Evolutionary conservation across 495 filamentous ascomycete species (phyloP).

Genomic region (Melanomma pulvis-pyrius): DNA sequence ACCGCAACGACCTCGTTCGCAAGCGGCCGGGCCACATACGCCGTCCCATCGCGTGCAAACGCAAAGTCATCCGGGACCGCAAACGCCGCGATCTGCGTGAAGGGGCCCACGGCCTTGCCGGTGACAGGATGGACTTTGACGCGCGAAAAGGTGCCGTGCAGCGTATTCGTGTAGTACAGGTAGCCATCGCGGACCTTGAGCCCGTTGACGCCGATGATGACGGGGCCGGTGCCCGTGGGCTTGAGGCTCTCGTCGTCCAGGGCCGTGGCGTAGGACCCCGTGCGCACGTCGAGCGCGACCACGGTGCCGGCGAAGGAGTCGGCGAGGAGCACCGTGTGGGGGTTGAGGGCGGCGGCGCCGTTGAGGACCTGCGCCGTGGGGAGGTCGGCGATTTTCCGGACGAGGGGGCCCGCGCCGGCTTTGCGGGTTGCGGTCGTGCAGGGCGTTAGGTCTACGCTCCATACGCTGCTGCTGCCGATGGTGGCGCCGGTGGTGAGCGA

Average conservation of each 20-base stretch:
- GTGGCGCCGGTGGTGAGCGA: background rate
- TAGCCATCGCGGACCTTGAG: background rate
- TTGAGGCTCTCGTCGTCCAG: conserved; percentile 6
- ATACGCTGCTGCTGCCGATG: conserved; percentile 7
- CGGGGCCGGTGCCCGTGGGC: background rate
- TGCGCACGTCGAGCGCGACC: background rate
- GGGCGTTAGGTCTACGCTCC: conserved; percentile 6
- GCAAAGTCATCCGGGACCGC: conserved; percentile 10
- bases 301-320: conserved; percentile 8
- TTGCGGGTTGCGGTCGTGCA: background rate
- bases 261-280: background rate
- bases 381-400: conserved; percentile 11
- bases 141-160: background rate
- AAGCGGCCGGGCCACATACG: background rate
- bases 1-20: background rate
- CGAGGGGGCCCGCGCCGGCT: background rate
- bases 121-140: conserved; percentile 2
- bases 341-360: conserved; percentile 11
- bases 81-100: background rate
- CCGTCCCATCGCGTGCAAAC: conserved; percentile 10
- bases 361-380: background rate
- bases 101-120: background rate
- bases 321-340: conserved; percentile 8
- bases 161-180: conserved; percentile 19
- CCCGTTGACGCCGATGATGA: conserved; percentile 14